These are phyloP conservation scores for Umbilicus rupestris DNA, from an alignment of 164 flowering plant genomes.

Conservation along the genomic window DNA sequence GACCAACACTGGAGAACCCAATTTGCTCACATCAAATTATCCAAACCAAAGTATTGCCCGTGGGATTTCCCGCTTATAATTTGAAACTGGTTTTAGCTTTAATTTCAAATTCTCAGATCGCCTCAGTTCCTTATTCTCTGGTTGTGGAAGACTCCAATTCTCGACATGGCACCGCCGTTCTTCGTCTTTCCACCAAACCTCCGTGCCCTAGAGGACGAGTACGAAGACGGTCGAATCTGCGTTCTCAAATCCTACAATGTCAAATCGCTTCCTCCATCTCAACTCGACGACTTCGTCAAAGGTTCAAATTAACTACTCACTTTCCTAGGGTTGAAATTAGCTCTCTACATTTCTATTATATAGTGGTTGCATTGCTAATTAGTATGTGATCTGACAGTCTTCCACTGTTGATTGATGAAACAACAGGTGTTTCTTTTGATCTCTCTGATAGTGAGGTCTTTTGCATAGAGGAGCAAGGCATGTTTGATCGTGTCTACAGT, in stretches of 20 bases:
- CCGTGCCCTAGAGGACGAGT: conserved; percentile 48
- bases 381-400: no score
- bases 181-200: conserved; percentile 66
- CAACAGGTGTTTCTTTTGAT: conserved; percentile 73
- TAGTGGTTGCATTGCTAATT: no score
- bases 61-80: no score
- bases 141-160: conserved; percentile 7
- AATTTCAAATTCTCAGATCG: no score
- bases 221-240: conserved; percentile 35
- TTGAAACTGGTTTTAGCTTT: no score
- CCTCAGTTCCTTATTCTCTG: no score
- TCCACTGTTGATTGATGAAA: no score
- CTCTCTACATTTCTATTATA: no score
- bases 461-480: conserved; percentile 82
- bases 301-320: conserved; percentile 26
- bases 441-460: conserved; percentile 87
- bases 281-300: conserved; percentile 86
- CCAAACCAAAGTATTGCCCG: no score
- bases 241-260: conserved; percentile 38
- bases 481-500: conserved; percentile 81
- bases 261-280: conserved; percentile 47
- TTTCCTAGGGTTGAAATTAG: no score
- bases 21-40: no score
- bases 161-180: conserved; percentile 43
- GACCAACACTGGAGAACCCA: no score